Evolutionary conservation across 805 yeast species (phyloP), one percentile per base, ranked within the genome.

Genomic region (Suhomyces tanzawaensis): DNA sequence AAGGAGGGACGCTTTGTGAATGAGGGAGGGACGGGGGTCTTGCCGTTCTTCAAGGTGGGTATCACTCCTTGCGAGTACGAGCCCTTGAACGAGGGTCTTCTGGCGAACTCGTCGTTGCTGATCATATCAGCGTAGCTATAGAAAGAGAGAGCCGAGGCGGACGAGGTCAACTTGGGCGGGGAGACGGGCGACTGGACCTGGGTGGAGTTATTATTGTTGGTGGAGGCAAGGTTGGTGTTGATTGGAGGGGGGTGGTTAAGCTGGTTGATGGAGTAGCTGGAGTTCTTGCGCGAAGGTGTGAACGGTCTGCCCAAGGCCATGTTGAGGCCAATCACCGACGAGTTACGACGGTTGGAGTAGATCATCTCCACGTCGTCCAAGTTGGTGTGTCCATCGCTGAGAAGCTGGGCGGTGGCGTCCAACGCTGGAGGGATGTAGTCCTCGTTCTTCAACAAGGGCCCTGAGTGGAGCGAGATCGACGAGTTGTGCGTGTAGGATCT

Each of bases 101-200:
- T 74, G 37, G 77, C 71, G 36, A 60, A 69, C 51, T 81, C 84
- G 58, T 83, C 91, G 49, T 77, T 79, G 46, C 70, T 76, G 43
- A 84, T 72, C 76, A 86, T 74, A 50, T 86, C 95, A 3, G 91
- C 95, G 58, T 83, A 86, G 2, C 89, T 81, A 53, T 79, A 82
- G 55, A 85, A 85, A 26, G 73, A 68, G 15, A 72, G 60, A 2
- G 68, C 55, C 4, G 71, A 64, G 31, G 58, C 58, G 9, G 69
- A 59, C 32, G 53, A 47, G 18, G 62, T 55, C 46, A 60, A 53
- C 34, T 62, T 62, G 13, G 72, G 71, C 6, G 76, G 72, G n/a
- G 68, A 58, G 17, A 58, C 47, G 14, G 70, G 70, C 7, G 62
- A 55, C 34, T 46, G 53, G 14, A 48, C 44, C 29, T 50, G 52